Evolutionary conservation across 805 yeast genomes (phyloP).

Genomic region (Sugiyamaella qingdaonensis): DNA sequence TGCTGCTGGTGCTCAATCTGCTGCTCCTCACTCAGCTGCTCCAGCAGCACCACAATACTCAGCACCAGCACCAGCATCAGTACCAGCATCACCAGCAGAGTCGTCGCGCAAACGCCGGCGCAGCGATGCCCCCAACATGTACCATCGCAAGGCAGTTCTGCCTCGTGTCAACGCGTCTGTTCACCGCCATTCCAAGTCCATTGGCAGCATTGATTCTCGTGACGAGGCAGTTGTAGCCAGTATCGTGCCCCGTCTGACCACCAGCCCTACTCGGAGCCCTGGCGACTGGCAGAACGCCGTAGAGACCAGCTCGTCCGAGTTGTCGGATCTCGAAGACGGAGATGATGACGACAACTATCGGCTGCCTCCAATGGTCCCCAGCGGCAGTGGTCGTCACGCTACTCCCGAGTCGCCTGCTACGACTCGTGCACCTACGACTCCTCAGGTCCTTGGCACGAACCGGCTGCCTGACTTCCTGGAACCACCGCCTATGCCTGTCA

Average conservation of each 20-base stretch:
- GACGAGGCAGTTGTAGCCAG: neutral
- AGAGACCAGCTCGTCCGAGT: neutral
- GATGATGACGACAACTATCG: slow-evolving; percentile 22
- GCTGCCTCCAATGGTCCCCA: slow-evolving; percentile 5
- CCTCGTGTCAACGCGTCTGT: neutral
- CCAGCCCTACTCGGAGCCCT: neutral
- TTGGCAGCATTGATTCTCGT: slow-evolving; percentile 7
- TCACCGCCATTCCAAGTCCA: slow-evolving; percentile 15
- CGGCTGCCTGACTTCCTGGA: slow-evolving; percentile 6
- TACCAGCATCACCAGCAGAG: neutral
- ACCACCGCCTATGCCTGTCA: slow-evolving; percentile 34
- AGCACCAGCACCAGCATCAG: neutral
- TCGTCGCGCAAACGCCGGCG: neutral
- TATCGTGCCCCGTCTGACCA: slow-evolving; percentile 6
- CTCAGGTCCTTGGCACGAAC: neutral
- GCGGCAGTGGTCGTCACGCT: neutral
- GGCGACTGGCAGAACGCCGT: slow-evolving; percentile 4
- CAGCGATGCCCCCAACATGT: neutral
- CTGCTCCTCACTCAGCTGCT: neutral
- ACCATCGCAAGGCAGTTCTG: neutral
- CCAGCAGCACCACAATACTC: neutral
- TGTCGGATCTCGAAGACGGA: slow-evolving; percentile 1
- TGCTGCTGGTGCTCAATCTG: neutral
- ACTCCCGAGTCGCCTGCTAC: slow-evolving; percentile 4
- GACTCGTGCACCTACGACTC: slow-evolving; percentile 8